These are phyloP conservation scores for Colletotrichum sublineola DNA, from an alignment of 2,329 filamentous ascomycete species.

Conservation along the genomic window DNA sequence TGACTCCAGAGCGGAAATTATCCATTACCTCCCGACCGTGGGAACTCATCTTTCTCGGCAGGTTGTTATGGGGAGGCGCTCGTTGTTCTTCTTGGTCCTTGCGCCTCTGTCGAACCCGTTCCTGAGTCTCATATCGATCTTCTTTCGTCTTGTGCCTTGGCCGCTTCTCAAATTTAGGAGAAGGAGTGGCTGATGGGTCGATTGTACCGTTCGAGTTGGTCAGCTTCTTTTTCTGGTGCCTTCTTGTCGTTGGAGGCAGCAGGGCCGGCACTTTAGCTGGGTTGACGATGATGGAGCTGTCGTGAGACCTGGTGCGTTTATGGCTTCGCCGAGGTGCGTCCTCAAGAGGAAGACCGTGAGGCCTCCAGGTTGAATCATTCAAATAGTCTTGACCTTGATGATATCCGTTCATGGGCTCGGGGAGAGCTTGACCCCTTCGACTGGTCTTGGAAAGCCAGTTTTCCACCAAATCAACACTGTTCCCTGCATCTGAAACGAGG, in stretches of 20 bases:
- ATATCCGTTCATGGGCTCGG: neutral
- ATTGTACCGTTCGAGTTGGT: neutral
- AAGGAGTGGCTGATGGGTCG: neutral
- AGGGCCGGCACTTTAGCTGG: neutral
- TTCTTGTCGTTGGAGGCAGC: neutral
- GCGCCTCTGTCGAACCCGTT: slow-evolving; percentile 42
- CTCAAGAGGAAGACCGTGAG: slow-evolving; percentile 16
- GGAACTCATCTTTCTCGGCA: slow-evolving; percentile 46
- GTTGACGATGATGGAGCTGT: slow-evolving; percentile 43
- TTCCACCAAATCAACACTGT: slow-evolving; percentile 15
- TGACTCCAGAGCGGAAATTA: slow-evolving; percentile 67
- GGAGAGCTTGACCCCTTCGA: slow-evolving; percentile 1
- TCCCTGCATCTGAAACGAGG: neutral
- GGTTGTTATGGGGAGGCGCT: slow-evolving; percentile 21
- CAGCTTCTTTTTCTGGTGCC: neutral
- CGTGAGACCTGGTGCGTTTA: slow-evolving; percentile 26
- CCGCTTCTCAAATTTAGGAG: slow-evolving; percentile 60
- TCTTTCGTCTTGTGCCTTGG: slow-evolving; percentile 68
- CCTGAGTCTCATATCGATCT: slow-evolving; percentile 66
- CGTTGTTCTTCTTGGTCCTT: slow-evolving; percentile 44
- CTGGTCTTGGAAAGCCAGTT: slow-evolving; percentile 33
- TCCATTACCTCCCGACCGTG: slow-evolving; percentile 64
- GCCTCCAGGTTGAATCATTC: slow-evolving; percentile 7
- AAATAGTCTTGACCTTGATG: neutral
- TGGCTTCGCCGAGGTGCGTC: neutral